Percentiles rank a stretch among this genome's conserved stretches.
Evolutionary conservation across 2,329 filamentous ascomycete species (phyloP).

Genomic region (Penicillium sp.): DNA sequence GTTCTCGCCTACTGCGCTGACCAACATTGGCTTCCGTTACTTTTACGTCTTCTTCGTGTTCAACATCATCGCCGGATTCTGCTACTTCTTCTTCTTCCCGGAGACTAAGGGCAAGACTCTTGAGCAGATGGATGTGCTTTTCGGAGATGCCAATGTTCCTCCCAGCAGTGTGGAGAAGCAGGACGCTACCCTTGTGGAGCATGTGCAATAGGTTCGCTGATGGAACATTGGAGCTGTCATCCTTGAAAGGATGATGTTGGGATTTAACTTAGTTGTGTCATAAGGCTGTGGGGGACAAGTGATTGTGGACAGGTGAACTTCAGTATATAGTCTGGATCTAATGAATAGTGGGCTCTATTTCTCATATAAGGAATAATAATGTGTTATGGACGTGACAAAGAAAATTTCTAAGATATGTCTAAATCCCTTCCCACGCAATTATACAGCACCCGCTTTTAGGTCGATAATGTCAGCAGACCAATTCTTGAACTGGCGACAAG

Average conservation of each 20-base stretch:
- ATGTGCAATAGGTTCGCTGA: neutral
- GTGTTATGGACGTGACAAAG: too few relatives aligned
- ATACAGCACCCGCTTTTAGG: conserved; percentile 8
- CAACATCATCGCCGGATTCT: conserved; percentile 48
- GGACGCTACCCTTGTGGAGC: conserved; percentile 8
- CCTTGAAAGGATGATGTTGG: neutral
- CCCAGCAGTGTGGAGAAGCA: conserved; percentile 4
- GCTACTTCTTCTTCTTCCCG: conserved; percentile 41
- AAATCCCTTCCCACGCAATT: neutral
- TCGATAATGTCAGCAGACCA: conserved; percentile 26
- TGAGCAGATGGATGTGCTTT: conserved; percentile 38
- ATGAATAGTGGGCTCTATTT: neutral
- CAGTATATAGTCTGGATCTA: neutral
- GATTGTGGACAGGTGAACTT: neutral
- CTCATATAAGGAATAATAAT: neutral
- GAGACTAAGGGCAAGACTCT: conserved; percentile 40
- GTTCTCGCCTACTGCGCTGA: conserved; percentile 51
- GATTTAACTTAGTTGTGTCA: neutral
- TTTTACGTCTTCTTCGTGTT: conserved; percentile 51
- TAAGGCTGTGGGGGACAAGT: neutral
- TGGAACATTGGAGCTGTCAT: neutral
- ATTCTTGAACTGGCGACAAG: conserved; percentile 32
- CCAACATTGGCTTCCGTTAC: conserved; percentile 27
- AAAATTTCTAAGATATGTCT: too few relatives aligned
- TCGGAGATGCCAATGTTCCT: conserved; percentile 23